These are phyloP conservation scores for Colletotrichum neosansevieriae DNA, from an alignment of 2,329 filamentous ascomycete genomes.

Conservation along the genomic window DNA sequence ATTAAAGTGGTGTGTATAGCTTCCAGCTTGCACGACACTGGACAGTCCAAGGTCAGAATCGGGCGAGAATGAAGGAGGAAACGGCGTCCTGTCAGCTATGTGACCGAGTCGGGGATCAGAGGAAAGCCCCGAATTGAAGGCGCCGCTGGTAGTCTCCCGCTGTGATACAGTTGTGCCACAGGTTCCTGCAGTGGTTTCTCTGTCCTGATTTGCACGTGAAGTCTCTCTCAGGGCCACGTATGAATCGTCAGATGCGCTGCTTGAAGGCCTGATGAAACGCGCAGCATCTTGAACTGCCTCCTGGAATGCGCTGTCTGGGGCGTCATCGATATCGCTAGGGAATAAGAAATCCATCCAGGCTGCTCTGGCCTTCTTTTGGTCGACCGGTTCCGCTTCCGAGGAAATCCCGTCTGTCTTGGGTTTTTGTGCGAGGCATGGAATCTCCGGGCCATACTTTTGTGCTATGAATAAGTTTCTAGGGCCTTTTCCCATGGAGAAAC, in stretches of 20 bases:
- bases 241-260: neutral
- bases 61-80: slow-evolving; percentile 12
- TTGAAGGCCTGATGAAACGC: slow-evolving; percentile 22
- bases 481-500: no score
- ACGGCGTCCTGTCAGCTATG: neutral
- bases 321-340: slow-evolving; percentile 15
- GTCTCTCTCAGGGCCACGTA: no score
- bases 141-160: neutral
- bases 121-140: neutral
- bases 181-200: neutral
- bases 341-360: slow-evolving; percentile 39
- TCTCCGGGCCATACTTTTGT: no score
- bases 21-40: neutral
- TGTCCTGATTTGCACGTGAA: neutral
- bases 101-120: neutral
- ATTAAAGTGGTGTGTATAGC: neutral
- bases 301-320: slow-evolving; percentile 5
- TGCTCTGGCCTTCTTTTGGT: slow-evolving; percentile 3
- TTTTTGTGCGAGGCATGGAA: neutral
- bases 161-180: neutral
- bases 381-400: neutral
- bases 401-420: neutral
- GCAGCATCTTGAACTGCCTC: slow-evolving; percentile 29
- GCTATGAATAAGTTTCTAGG: no score
- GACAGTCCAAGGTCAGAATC: slow-evolving; percentile 3